Conservation (phyloP, 2,329 filamentous ascomycete genomes). For the Trichophaea hybrida region DNA sequence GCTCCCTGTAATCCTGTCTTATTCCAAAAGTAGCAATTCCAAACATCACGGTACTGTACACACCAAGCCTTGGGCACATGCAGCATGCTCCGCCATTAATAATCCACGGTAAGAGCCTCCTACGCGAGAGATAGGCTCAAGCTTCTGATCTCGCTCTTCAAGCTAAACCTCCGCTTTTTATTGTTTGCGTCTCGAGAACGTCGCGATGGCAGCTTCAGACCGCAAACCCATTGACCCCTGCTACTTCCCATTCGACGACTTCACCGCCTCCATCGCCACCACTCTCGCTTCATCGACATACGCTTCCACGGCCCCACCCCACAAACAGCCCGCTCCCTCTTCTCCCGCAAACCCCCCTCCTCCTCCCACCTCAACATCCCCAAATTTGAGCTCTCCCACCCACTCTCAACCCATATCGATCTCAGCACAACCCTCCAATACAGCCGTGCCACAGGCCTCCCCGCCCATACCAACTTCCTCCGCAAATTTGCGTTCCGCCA, state of each 20-base stretch:
- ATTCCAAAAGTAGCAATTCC: too few relatives aligned
- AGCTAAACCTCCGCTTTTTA: too few relatives aligned
- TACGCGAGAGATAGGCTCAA: too few relatives aligned
- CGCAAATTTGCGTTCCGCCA: constrained; percentile 62
- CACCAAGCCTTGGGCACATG: too few relatives aligned
- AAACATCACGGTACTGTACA: too few relatives aligned
- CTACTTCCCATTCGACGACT: constrained; percentile 81
- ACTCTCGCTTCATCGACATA: constrained; percentile 56
- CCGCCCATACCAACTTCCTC: constrained; percentile 61
- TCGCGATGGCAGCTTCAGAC: too few relatives aligned
- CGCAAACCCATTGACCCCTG: constrained; percentile 53
- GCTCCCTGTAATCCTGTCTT: too few relatives aligned
- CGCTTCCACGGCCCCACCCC: constrained; percentile 28
- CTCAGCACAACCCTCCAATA: constrained; percentile 74
- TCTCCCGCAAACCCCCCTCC: constrained; percentile 23
- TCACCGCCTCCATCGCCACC: constrained; percentile 65
- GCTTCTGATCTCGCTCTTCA: too few relatives aligned
- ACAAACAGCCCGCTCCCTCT: constrained; percentile 6
- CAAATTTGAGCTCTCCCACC: constrained; percentile 41
- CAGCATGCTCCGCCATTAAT: too few relatives aligned
- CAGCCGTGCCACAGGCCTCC: constrained; percentile 64
- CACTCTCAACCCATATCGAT: constrained; percentile 59
- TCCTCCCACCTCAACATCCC: constrained; percentile 51
- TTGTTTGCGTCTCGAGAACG: too few relatives aligned
- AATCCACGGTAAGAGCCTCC: too few relatives aligned